Conservation (phyloP, 225 moss, liverwort and hornwort species). For the Climacium dendroides region DNA sequence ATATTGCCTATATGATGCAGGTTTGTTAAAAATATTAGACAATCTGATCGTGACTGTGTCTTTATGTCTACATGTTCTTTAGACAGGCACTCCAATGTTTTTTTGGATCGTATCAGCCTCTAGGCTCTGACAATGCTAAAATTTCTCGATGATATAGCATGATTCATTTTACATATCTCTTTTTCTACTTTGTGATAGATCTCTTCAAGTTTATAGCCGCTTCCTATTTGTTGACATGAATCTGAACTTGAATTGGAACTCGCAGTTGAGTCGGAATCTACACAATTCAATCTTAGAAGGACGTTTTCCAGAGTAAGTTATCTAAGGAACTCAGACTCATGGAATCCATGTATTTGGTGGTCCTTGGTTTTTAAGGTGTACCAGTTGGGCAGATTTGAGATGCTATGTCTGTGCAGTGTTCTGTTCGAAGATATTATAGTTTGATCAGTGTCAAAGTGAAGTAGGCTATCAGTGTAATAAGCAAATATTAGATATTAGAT, state of each 20-base stretch:
- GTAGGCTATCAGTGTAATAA: not conserved
- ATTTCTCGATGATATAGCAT: not conserved
- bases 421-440: not conserved
- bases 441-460: not conserved
- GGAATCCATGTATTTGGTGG: not conserved
- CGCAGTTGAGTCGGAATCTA: slow-evolving; percentile 76
- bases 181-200: not conserved
- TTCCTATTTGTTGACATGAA: not conserved
- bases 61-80: not conserved
- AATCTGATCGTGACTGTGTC: not conserved
- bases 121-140: not conserved
- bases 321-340: not conserved
- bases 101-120: not conserved
- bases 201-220: not conserved
- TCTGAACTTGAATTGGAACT: not conserved
- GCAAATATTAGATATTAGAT: not conserved
- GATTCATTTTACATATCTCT: not conserved
- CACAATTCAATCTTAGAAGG: slow-evolving; percentile 82
- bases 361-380: not conserved
- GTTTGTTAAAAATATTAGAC: slow-evolving; percentile 8
- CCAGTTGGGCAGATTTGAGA: not conserved
- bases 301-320: slow-evolving; percentile 66
- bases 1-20: slow-evolving; percentile 96
- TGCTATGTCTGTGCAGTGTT: not conserved
- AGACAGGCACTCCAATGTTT: not conserved